Evolutionary conservation across 2,329 filamentous ascomycete species (phyloP).

Genomic region (Trichophaea hybrida): DNA sequence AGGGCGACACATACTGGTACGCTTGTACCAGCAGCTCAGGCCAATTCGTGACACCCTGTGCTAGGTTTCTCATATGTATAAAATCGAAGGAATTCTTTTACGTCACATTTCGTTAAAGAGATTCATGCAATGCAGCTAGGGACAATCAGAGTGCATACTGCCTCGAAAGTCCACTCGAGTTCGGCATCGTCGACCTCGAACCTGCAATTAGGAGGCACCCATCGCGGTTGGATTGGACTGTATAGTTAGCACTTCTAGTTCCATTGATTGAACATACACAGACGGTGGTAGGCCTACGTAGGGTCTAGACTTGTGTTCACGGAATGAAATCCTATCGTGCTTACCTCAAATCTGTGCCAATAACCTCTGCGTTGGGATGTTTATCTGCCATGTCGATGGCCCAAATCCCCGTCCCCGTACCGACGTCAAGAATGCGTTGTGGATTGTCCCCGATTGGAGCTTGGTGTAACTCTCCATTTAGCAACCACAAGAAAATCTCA

Average conservation of each 20-base stretch:
- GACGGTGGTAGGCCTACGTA: not conserved
- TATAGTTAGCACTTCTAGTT: not conserved
- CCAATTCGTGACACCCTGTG: not conserved
- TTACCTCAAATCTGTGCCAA: not conserved
- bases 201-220: not conserved
- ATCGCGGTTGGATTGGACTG: not conserved
- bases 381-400: not conserved
- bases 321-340: too few relatives aligned
- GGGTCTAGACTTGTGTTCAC: too few relatives aligned
- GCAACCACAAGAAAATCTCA: not conserved
- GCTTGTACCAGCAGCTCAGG: not conserved
- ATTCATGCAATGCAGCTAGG: not conserved
- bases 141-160: not conserved
- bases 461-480: not conserved
- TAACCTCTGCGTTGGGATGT: not conserved
- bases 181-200: slow-evolving; percentile 1
- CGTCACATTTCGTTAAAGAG: not conserved
- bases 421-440: not conserved
- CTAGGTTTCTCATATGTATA: not conserved
- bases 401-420: slow-evolving; percentile 4
- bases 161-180: not conserved
- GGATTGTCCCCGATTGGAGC: not conserved
- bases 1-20: not conserved
- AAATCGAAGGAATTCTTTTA: not conserved
- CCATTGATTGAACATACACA: not conserved